Evolutionary conservation across 306 rosid species (phyloP).

Genomic region (Gynostemma pentaphyllum): DNA sequence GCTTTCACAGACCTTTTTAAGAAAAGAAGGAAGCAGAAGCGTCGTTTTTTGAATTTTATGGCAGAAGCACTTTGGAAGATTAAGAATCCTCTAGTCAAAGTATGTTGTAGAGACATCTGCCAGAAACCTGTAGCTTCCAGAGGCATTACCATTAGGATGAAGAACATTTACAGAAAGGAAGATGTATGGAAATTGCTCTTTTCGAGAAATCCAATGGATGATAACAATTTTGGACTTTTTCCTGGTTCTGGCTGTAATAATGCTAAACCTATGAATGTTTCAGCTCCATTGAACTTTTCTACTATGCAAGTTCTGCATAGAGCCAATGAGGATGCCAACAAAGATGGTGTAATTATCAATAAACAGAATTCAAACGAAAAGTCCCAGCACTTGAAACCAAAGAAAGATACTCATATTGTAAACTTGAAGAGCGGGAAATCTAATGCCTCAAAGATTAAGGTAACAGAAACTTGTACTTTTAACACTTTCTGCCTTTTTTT

Average conservation of each 20-base stretch:
- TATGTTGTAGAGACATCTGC: not conserved
- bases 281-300: not conserved
- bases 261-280: not conserved
- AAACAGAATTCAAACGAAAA: not conserved
- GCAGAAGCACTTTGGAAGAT: conserved; percentile 34
- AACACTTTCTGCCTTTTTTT: not conserved
- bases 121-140: not conserved
- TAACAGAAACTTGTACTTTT: not conserved
- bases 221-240: not conserved
- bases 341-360: not conserved
- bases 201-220: not conserved
- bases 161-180: not conserved
- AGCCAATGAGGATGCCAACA: not conserved
- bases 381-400: not conserved
- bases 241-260: not conserved
- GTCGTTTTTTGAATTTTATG: conserved; percentile 10
- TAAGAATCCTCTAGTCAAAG: conserved; percentile 34
- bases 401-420: not conserved
- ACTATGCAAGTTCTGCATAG: not conserved
- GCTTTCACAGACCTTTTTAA: conserved; percentile 19
- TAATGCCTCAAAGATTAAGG: conserved; percentile 3
- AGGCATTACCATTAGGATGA: conserved; percentile 9
- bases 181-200: conserved; percentile 6
- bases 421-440: not conserved
- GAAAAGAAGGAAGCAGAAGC: conserved; percentile 12